Percentiles rank a stretch among this genome's conserved stretches.
Evolutionary conservation across 148 eudicot genomes (phyloP).

Genomic region (Bassia scoparia): DNA sequence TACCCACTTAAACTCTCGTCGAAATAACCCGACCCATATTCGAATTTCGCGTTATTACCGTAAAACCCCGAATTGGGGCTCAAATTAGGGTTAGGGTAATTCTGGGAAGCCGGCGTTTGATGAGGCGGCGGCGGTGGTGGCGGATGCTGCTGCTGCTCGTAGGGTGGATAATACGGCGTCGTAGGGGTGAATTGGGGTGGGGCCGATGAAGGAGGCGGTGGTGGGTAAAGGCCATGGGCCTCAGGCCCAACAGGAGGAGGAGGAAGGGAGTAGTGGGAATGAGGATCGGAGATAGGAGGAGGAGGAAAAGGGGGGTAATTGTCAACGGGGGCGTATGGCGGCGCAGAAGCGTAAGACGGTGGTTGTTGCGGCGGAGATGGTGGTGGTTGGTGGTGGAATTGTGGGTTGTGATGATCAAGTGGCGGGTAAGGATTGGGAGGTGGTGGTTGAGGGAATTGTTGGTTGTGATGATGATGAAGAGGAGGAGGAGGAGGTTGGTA

Average conservation of each 20-base stretch:
- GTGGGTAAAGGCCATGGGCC: conserved; percentile 43
- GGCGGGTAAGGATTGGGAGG: conserved; percentile 18
- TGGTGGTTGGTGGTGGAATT: conserved; percentile 23
- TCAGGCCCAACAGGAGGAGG: conserved; percentile 22
- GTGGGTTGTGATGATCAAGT: conserved; percentile 25
- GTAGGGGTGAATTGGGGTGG: conserved; percentile 16
- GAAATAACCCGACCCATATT: conserved; percentile 33
- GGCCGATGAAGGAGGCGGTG: conserved; percentile 12
- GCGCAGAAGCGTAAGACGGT: conserved; percentile 66
- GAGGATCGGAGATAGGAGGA: conserved; percentile 38
- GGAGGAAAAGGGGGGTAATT: conserved; percentile 42
- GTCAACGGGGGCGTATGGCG: conserved; percentile 48
- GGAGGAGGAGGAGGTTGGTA: conserved; percentile 1
- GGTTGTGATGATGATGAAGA: conserved; percentile 23
- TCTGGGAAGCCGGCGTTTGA: no score
- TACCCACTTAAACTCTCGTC: conserved; percentile 36
- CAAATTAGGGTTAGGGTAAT: conserved; percentile 34
- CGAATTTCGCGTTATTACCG: conserved; percentile 33
- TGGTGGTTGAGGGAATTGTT: conserved; percentile 17
- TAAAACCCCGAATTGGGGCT: conserved; percentile 21
- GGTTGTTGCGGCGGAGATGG: conserved; percentile 18
- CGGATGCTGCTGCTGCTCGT: conserved; percentile 32
- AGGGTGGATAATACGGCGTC: conserved; percentile 36
- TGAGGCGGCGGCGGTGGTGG: not conserved
- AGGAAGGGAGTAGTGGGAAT: conserved; percentile 36